These are phyloP conservation scores for Pyrenula aspistea DNA, from an alignment of 495 filamentous ascomycete species.

Conservation along the genomic window DNA sequence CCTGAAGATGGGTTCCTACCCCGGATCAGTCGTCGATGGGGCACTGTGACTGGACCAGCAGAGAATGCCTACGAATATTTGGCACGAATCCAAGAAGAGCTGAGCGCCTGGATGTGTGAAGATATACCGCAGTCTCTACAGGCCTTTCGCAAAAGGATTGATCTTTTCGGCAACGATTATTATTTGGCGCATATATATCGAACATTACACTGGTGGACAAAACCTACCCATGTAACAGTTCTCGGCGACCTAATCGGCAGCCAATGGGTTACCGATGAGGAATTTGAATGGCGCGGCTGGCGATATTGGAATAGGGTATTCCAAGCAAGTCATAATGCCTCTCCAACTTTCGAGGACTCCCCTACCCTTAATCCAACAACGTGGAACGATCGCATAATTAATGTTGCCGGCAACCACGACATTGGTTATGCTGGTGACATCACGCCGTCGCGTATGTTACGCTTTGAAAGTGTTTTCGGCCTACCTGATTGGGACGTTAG, in stretches of 20 bases:
- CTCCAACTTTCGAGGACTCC: slow-evolving; percentile 27
- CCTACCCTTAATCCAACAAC: slow-evolving; percentile 36
- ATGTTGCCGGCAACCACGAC: slow-evolving; percentile 89
- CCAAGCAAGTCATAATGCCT: slow-evolving; percentile 27
- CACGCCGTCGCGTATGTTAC: slow-evolving; percentile 50
- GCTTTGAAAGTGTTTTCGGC: slow-evolving; percentile 78
- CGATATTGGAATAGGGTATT: slow-evolving; percentile 83
- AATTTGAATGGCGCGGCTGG: slow-evolving; percentile 59
- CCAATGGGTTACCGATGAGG: slow-evolving; percentile 81
- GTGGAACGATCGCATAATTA: slow-evolving; percentile 72
- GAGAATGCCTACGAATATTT: slow-evolving; percentile 19
- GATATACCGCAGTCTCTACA: slow-evolving; percentile 54
- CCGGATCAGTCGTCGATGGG: slow-evolving; percentile 40
- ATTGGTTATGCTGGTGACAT: slow-evolving; percentile 92
- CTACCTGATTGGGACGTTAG: slow-evolving; percentile 75
- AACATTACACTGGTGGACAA: slow-evolving; percentile 66
- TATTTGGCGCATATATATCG: slow-evolving; percentile 91
- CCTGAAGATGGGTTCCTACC: slow-evolving; percentile 47
- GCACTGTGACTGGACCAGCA: slow-evolving; percentile 22
- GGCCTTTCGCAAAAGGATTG: slow-evolving; percentile 62
- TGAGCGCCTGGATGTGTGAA: slow-evolving; percentile 40
- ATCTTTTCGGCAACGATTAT: slow-evolving; percentile 85
- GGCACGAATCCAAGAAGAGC: slow-evolving; percentile 28
- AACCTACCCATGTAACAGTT: slow-evolving; percentile 78
- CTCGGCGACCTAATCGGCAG: slow-evolving; percentile 90